Evolutionary conservation across 768 basidiomycete genomes (phyloP), one percentile per base, ranked within the genome.

Genomic region (Symmetrospora coprosmae): DNA sequence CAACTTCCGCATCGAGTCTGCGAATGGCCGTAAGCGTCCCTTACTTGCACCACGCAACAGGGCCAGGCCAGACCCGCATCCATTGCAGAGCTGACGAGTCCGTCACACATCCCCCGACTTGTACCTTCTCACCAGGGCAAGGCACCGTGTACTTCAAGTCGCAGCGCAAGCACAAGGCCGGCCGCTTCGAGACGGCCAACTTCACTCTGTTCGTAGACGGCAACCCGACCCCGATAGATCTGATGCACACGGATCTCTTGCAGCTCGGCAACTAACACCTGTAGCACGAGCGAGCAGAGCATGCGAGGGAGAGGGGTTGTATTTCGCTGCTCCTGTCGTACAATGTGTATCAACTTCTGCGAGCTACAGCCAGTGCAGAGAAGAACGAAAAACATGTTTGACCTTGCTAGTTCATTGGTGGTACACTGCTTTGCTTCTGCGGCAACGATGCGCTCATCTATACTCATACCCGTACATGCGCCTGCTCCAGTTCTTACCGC

Each of bases 101-200:
- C 19, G 31, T 31, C 28, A 58, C n/a, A 8, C 30, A 31, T 33
- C 19, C 23, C 31, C 17, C 9, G 7, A 50, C 49, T 17, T 21
- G 8, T 34, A 4, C 14, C 27, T 25, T 25, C 33, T 8, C 23
- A 41, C 28, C 60, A 86, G 85, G 79, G 21, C 76, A 80, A 19
- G 86, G 86, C 5, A 87, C 84, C 17, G 71, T 87, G 1, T 87
- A 87, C 68, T 87, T 87, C 70, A 87, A 85, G 2, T 86, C 84
- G 70, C 82, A 87, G 58, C 78, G 86, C 40, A 82, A 80, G 73
- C 80, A 77, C 16, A 87, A 86, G 68, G 85, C 84, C 8, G 73
- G 78, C 38, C 78, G 78, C 1, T 87, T 84, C 70, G 80, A 78
- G 33, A 81, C 82, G 2, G 68, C 84, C 8, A 43, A 58, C 14